Conservation (phyloP, 179 eudicot genomes). For the Gypsophila paniculata region DNA sequence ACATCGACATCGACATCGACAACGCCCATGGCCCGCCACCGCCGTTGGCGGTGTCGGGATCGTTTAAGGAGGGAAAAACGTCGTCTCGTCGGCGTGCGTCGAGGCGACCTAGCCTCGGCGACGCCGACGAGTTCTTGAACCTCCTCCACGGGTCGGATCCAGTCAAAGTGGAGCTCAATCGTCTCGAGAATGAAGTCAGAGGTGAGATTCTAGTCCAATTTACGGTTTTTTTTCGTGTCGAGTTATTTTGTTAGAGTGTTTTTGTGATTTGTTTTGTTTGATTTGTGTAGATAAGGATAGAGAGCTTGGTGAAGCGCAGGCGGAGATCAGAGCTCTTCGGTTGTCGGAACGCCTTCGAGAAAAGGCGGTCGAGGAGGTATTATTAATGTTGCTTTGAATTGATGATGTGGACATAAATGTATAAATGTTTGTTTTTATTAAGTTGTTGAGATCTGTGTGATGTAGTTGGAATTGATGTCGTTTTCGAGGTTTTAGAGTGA, state of each 20-base stretch:
- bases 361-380: slow-evolving; percentile 98
- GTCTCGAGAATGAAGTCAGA: slow-evolving; percentile 81
- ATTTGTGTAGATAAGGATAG: slow-evolving; percentile 66
- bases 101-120: slow-evolving; percentile 60
- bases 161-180: slow-evolving; percentile 82
- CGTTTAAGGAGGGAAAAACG: slow-evolving; percentile 54
- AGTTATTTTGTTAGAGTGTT: background rate
- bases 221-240: too few relatives aligned
- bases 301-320: slow-evolving; percentile 73
- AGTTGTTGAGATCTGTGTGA: background rate
- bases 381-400: background rate
- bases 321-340: slow-evolving; percentile 78
- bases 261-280: slow-evolving; percentile 15
- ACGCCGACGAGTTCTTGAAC: slow-evolving; percentile 72
- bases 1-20: background rate
- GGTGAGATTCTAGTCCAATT: slow-evolving; percentile 25
- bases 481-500: background rate
- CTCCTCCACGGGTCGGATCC: slow-evolving; percentile 96
- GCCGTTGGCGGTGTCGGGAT: slow-evolving; percentile 46
- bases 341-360: slow-evolving; percentile 75
- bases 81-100: slow-evolving; percentile 54
- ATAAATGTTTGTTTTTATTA: background rate
- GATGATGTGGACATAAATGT: too few relatives aligned
- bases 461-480: background rate
- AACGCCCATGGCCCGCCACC: slow-evolving; percentile 12